Conservation (phyloP, 306 rosid species). For the Echinosophora koreensis region DNA sequence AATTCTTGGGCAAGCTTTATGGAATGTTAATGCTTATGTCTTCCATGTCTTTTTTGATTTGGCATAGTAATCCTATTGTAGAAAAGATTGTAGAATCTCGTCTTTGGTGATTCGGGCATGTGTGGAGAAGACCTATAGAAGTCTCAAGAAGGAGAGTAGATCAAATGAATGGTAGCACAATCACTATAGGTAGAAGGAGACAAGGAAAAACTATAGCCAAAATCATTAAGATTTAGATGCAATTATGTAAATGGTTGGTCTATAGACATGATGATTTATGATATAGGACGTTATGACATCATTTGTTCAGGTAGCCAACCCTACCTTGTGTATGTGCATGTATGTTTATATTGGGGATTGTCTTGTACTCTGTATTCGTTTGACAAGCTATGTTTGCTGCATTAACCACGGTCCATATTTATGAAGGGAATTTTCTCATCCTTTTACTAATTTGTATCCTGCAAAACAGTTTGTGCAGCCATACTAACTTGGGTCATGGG, state of each 20-base stretch:
- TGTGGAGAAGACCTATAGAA: too few species aligned
- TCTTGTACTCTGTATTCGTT: constrained; percentile 11
- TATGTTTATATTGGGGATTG: background rate
- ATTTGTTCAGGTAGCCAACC: background rate
- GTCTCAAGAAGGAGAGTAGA: too few species aligned
- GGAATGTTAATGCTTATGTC: background rate
- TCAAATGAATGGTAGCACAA: too few species aligned
- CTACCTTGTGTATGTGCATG: too few species aligned
- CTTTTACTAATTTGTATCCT: constrained; percentile 31
- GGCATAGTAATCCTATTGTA: background rate
- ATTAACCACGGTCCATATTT: constrained; percentile 5
- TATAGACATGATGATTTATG: too few species aligned
- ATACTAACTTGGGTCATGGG: constrained; percentile 80
- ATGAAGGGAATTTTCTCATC: background rate
- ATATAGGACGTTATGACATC: background rate
- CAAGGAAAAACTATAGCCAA: too few species aligned
- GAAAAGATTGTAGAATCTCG: too few species aligned
- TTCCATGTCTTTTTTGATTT: background rate
- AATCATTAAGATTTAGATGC: too few species aligned
- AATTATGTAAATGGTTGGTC: too few species aligned
- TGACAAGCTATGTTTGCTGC: constrained; percentile 6
- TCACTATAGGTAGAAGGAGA: too few species aligned
- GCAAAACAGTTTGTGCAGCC: constrained; percentile 69
- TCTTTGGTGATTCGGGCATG: too few species aligned
- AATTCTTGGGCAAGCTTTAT: background rate